Conservation (phyloP, 257 asterid genomes). For the Plectranthus barbatus region DNA sequence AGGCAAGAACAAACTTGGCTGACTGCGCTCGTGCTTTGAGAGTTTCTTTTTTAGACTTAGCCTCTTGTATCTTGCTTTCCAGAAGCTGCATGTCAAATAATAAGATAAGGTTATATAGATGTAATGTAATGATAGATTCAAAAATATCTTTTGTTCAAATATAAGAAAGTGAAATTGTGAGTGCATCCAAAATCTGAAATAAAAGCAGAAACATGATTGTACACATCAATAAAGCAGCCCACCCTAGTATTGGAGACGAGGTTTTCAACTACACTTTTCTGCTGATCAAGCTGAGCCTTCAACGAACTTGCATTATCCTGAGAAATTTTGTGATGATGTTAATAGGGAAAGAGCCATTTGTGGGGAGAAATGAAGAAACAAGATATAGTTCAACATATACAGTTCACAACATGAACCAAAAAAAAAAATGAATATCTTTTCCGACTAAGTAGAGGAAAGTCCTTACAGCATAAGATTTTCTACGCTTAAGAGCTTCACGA, state of each 20-base stretch:
- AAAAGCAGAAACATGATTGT: constrained; percentile 18
- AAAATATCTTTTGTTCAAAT: neutral
- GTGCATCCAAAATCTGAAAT: constrained; percentile 39
- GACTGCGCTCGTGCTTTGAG: constrained; percentile 98
- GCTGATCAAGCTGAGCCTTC: constrained; percentile 87
- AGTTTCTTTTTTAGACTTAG: constrained; percentile 90
- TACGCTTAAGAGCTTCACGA: constrained; percentile 96
- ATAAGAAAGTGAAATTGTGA: neutral
- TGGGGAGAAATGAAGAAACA: neutral
- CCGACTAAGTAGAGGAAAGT: neutral
- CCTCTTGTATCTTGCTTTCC: constrained; percentile 98
- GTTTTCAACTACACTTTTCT: constrained; percentile 72
- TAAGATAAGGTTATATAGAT: constrained; percentile 2
- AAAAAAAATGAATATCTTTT: neutral
- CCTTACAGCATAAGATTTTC: constrained; percentile 84
- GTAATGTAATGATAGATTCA: neutral
- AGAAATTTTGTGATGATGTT: constrained; percentile 9
- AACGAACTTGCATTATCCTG: constrained; percentile 91
- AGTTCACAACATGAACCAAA: neutral
- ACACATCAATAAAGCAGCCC: constrained; percentile 20
- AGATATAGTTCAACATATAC: neutral
- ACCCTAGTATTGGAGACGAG: constrained; percentile 92
- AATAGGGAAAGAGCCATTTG: neutral
- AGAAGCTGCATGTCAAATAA: constrained; percentile 45
- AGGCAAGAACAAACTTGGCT: constrained; percentile 67